Evolutionary conservation across 768 basidiomycete genomes (phyloP), one percentile per base, ranked within the genome.

Genomic region (Phaeotremella skinneri): DNA sequence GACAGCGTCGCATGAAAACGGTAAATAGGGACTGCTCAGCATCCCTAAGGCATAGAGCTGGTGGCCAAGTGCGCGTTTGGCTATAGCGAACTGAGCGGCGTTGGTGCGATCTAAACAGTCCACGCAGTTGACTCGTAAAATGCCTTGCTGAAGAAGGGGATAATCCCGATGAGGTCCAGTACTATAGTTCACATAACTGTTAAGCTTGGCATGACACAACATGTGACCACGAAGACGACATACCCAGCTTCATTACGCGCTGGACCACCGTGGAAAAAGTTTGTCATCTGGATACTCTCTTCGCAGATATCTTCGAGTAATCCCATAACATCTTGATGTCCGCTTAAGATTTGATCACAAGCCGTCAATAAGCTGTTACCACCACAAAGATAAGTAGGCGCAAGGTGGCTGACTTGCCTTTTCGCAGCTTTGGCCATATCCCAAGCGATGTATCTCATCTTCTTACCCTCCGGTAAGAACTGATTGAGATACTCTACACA

Each of bases 61-160:
- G 76, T 97, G 92, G 0, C 92, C 93, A 17, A 99, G 80, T 0
- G 89, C 96, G 21, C 89, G 86, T 76, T 96, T 94, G 1, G 91
- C 96, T 59, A 97, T 93, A 0, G 94, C 91, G 71, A 97, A 97
- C 70, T 97, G 93, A 0, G 91, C 91, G 2, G 91, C 91, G 68
- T 98, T 98, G 2, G 94, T 98, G 11, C 94, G 85, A 76, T 96
- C 92, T 14, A 99, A 80, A 70, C 94, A 99, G 70, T 99, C 94
- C 0, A 99, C 92, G 69, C 96, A 99, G 70, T 99, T 99, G 0
- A 86, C 91, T 16, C 96, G 83, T 59, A 90, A 89, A 26, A 98
- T 84, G 1, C 96, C 96, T 47, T 88, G 90, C 77, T 99, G 96
- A 9, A 99, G 78, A 1, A 84, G 82, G 63, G 96, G 61, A 4